A percentile compares a stretch with the other conserved stretches of the same genome.
Evolutionary conservation across 2,329 filamentous ascomycete species (phyloP).

Genomic region (Ciborinia camelliae): DNA sequence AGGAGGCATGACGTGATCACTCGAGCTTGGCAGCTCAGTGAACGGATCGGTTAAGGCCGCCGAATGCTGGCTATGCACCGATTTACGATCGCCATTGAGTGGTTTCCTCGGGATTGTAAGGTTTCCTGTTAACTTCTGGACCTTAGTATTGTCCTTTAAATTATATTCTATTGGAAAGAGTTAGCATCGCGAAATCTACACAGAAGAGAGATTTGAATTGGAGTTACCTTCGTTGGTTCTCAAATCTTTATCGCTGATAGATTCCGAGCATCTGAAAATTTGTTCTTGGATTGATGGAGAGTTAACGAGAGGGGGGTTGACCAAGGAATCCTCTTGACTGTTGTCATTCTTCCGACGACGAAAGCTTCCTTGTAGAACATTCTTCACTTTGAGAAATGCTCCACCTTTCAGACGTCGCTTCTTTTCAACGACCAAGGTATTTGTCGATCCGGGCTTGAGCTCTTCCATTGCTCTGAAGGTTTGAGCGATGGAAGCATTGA

Average conservation of each 20-base stretch:
- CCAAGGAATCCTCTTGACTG: conserved; percentile 22
- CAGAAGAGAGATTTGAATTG: not conserved
- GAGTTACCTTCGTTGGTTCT: conserved; percentile 29
- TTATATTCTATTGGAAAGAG: not conserved
- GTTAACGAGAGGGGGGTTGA: conserved; percentile 19
- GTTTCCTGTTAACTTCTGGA: not conserved
- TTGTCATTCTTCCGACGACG: conserved; percentile 22
- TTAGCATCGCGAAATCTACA: not conserved
- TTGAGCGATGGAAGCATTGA: conserved; percentile 9
- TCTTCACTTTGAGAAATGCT: conserved; percentile 27
- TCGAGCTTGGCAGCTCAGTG: not conserved
- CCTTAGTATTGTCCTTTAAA: not conserved
- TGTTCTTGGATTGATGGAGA: conserved; percentile 20
- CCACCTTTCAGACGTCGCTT: conserved; percentile 27
- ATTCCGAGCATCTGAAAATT: conserved; percentile 2
- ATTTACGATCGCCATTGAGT: conserved; percentile 1
- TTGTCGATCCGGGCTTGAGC: conserved; percentile 7
- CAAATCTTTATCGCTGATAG: conserved; percentile 22
- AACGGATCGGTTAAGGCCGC: conserved; percentile 1
- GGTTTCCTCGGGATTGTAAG: not conserved
- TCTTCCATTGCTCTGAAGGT: conserved; percentile 2
- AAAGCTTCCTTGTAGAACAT: conserved; percentile 25
- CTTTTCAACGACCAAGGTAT: conserved; percentile 22
- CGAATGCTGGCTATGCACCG: conserved; percentile 3
- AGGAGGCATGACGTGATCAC: not conserved